Base-by-base conservation (phyloP, 2,329 filamentous ascomycete genomes). In the Monilinia fructigena region DNA sequence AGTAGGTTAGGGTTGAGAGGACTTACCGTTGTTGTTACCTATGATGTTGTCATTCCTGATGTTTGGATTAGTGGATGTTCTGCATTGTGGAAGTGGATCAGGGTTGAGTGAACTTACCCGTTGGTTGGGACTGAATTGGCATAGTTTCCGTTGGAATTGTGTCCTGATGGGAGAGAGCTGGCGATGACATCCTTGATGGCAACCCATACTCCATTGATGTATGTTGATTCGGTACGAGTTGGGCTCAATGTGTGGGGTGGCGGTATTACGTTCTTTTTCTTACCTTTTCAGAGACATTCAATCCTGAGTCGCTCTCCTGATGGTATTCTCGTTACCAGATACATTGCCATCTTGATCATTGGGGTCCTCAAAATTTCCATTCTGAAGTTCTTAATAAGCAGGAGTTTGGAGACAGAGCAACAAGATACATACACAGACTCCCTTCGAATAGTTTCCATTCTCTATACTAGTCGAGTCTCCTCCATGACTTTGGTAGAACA, bases 151-250 rank as follows among this genome's bases (percentile, higher is more conserved):
- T 55, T 55, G 20, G 20, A 20, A 55, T n/a, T 48, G 53, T 35
- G 48, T 4, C 35, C 26, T 18, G 48, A 54, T 26, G 60, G 42
- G 10, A 55, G 35, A 6, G 50, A 38, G 26, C 20, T n/a, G 48
- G 18, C 26, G 3, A 63, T 20, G 14, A 23, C 48, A 23, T 54
- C 48, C 23, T 42, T 53, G 47, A 12, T 48, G 12, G 60, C 35
- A 42, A 54, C 48, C 23, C 35, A 63, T 7, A 63, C 35, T 14
- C 60, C 60, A 3, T 63, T 45, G n/a, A 63, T 5, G 35, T 63
- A 45, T 40, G 60, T 42, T 52, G 60, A 63, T 35, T 14, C 2
- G 14, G 35, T 38, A 52, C 47, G 16, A 7, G 35, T 8, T 14
- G 10, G 38, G 7, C 8, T 45, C 35, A n/a, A 28, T 14, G 31